Evolutionary conservation across 169 alveolate genomes (phyloP).

Genomic region (Plasmodium gallinaceum): DNA sequence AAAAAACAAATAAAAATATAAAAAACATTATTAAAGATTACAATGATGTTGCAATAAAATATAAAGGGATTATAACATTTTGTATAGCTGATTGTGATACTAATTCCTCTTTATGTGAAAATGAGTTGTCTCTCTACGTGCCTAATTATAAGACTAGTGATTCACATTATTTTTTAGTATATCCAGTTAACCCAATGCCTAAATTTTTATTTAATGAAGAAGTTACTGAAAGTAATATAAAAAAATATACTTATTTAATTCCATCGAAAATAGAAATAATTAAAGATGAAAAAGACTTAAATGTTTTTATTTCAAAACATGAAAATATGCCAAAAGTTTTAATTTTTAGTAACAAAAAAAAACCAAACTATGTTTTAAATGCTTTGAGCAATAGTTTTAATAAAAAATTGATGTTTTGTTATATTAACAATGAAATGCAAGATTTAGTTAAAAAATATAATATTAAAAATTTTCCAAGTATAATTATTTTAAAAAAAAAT

Average conservation of each 20-base stretch:
- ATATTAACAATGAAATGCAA: slow-evolving; percentile 82
- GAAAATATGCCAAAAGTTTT: slow-evolving; percentile 86
- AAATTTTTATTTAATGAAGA: slow-evolving; percentile 79
- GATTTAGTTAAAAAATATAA: slow-evolving; percentile 90
- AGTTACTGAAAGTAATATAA: slow-evolving; percentile 41
- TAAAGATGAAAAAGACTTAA: slow-evolving; percentile 76
- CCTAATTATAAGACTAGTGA: slow-evolving; percentile 75
- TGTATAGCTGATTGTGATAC: slow-evolving; percentile 82
- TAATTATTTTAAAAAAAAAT: slow-evolving; percentile 88
- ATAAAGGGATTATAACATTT: slow-evolving; percentile 82
- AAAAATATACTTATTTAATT: slow-evolving; percentile 76
- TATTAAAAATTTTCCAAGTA: slow-evolving; percentile 89
- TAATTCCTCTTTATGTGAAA: slow-evolving; percentile 72
- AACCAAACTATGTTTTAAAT: slow-evolving; percentile 83
- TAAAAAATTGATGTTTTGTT: slow-evolving; percentile 79
- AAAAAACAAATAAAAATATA: slow-evolving; percentile 79
- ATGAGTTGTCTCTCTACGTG: slow-evolving; percentile 74
- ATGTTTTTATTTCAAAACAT: slow-evolving; percentile 81
- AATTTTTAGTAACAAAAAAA: slow-evolving; percentile 81
- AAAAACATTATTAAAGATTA: slow-evolving; percentile 78
- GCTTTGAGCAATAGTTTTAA: slow-evolving; percentile 84
- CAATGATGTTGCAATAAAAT: slow-evolving; percentile 79
- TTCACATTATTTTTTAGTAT: slow-evolving; percentile 79
- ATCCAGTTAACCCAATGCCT: slow-evolving; percentile 85
- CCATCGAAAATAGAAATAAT: slow-evolving; percentile 83